phyloP scores from a whole-genome alignment of 495 filamentous ascomycete species.

The Echria macrotheca region DNA sequence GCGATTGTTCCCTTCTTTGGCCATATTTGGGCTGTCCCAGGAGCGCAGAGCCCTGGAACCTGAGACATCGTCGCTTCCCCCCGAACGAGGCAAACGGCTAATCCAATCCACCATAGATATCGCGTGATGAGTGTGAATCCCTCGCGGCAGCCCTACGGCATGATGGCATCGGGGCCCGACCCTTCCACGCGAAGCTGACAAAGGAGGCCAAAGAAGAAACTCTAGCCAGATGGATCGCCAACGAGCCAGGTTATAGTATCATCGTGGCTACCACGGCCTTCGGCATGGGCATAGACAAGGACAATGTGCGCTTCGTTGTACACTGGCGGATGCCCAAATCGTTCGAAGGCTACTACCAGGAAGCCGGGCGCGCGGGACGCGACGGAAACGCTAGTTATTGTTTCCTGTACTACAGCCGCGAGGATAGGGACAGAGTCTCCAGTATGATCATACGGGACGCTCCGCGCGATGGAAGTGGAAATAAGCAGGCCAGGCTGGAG shows the following conservation, averaged over 20 bases:
- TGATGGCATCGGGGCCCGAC: conserved; percentile 61
- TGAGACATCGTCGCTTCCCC: too few species aligned
- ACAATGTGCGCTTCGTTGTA: conserved; percentile 86
- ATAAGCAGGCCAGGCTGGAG: conserved; percentile 31
- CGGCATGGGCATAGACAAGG: conserved; percentile 96
- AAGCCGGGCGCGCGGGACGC: conserved; percentile 85
- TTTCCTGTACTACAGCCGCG: conserved; percentile 80
- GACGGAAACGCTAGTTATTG: conserved; percentile 83
- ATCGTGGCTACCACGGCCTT: conserved; percentile 95
- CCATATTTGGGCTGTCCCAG: too few species aligned
- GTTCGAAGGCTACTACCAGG: conserved; percentile 94
- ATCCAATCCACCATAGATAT: too few species aligned
- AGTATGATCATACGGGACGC: conserved; percentile 47
- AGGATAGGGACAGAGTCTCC: conserved; percentile 72
- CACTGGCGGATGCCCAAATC: conserved; percentile 90
- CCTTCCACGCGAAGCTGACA: conserved; percentile 63
- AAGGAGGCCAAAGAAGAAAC: conserved; percentile 59
- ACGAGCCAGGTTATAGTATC: conserved; percentile 71
- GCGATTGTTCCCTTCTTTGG: too few species aligned
- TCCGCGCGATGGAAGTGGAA: conserved; percentile 7
- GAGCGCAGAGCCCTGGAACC: too few species aligned
- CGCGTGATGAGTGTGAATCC: conserved; percentile 67
- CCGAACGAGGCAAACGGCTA: too few species aligned
- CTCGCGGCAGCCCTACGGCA: conserved; percentile 60
- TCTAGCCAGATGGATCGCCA: conserved; percentile 68